These are phyloP conservation scores for Amanita polypyramis DNA, from an alignment of 768 basidiomycete genomes.

Conservation along the genomic window DNA sequence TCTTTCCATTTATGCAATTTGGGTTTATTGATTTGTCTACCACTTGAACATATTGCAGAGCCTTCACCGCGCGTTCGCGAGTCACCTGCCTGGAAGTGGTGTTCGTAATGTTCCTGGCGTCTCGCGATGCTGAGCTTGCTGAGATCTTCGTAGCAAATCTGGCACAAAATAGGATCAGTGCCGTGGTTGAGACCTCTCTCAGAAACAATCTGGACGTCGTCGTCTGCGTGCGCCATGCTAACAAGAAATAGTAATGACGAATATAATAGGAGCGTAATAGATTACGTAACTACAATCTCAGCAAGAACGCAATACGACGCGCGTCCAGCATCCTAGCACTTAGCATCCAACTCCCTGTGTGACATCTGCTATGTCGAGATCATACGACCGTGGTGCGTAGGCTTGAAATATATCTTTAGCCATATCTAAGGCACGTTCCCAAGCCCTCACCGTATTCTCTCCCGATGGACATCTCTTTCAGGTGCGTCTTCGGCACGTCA, in stretches of 20 bases:
- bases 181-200: slow-evolving; percentile 27
- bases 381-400: slow-evolving; percentile 85
- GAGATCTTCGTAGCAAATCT: slow-evolving; percentile 32
- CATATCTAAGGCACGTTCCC: background rate
- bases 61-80: background rate
- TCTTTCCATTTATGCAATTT: slow-evolving; percentile 1
- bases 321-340: slow-evolving; percentile 27
- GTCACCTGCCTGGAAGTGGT: slow-evolving; percentile 25
- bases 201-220: slow-evolving; percentile 14
- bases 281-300: slow-evolving; percentile 11
- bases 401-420: background rate
- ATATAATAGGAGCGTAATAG: background rate
- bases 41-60: background rate
- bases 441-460: slow-evolving; percentile 95
- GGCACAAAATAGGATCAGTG: slow-evolving; percentile 1
- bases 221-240: slow-evolving; percentile 7
- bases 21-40: background rate
- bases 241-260: background rate
- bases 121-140: slow-evolving; percentile 22
- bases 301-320: slow-evolving; percentile 26
- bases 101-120: slow-evolving; percentile 46
- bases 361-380: slow-evolving; percentile 65
- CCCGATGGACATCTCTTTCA: slow-evolving; percentile 99
- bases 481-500: slow-evolving; percentile 32
- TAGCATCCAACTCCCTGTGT: slow-evolving; percentile 7